Percentiles rank a stretch among this genome's conserved stretches.
phyloP scores from a whole-genome alignment of 768 basidiomycete species.

The Trametes meyenii region DNA sequence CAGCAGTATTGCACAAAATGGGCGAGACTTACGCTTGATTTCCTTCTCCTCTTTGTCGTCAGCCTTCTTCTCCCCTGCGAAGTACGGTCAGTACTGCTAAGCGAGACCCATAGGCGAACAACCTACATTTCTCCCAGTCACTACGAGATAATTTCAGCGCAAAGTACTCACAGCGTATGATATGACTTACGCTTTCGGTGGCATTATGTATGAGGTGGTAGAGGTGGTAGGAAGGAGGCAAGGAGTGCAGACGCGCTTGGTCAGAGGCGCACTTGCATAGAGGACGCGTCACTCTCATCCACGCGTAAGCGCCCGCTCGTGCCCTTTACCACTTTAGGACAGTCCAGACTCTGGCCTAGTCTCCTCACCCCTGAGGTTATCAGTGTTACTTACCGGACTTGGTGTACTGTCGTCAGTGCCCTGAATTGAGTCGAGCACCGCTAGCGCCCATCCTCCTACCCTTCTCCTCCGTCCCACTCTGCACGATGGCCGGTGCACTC shows the following conservation, averaged over 20 bases:
- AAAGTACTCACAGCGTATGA: neutral
- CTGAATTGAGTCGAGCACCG: constrained; percentile 7
- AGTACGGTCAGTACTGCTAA: constrained; percentile 10
- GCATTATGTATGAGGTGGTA: constrained; percentile 54
- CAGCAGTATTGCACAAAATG: neutral
- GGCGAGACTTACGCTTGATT: constrained; percentile 48
- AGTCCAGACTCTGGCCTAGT: constrained; percentile 22
- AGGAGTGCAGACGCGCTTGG: constrained; percentile 24
- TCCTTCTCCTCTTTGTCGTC: constrained; percentile 93
- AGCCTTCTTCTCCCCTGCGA: constrained; percentile 77
- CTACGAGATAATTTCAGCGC: constrained; percentile 43
- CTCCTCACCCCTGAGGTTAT: neutral
- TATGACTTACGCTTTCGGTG: constrained; percentile 89
- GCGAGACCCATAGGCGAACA: neutral
- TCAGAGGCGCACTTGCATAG: constrained; percentile 12
- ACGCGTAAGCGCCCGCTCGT: constrained; percentile 23
- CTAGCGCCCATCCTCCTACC: constrained; percentile 6
- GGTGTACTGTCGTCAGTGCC: constrained; percentile 25
- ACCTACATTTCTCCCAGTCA: constrained; percentile 98
- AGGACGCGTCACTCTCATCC: constrained; percentile 39
- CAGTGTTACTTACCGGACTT: constrained; percentile 16
- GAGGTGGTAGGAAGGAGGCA: constrained; percentile 19
- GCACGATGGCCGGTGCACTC: constrained; percentile 89
- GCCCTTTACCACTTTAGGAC: neutral
- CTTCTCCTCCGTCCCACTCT: constrained; percentile 8